A percentile compares a stretch with the other conserved stretches of the same genome.
Evolutionary conservation across 2,329 filamentous ascomycete species (phyloP).

Genomic region (Atkinsonella hypoxylon): DNA sequence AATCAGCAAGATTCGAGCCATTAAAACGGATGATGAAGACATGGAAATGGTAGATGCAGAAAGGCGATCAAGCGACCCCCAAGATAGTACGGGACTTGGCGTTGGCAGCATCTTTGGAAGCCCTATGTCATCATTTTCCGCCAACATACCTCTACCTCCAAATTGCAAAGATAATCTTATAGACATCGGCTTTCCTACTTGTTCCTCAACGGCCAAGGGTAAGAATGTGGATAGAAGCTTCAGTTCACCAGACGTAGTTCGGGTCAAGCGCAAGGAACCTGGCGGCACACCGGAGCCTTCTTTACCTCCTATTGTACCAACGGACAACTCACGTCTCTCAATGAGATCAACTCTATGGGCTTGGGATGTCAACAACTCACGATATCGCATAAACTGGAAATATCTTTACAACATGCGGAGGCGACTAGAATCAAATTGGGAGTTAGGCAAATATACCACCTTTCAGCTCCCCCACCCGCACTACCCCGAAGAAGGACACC

Average conservation of each 20-base stretch:
- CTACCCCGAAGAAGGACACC: conserved; percentile 70
- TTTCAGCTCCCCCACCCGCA: conserved; percentile 85
- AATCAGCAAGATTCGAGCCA: conserved; percentile 41
- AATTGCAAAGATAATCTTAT: conserved; percentile 19
- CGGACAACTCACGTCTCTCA: conserved; percentile 19
- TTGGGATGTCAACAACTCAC: conserved; percentile 35
- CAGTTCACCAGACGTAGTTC: conserved; percentile 16
- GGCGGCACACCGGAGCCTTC: conserved; percentile 21
- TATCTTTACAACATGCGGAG: conserved; percentile 83
- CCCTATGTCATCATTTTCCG: conserved; percentile 20
- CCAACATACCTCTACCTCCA: conserved; percentile 12
- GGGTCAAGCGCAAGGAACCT: conserved; percentile 25
- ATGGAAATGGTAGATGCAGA: conserved; percentile 33
- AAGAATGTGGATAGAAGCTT: conserved; percentile 19
- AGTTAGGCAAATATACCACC: conserved; percentile 65
- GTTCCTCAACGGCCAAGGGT: conserved; percentile 12
- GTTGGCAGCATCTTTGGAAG: conserved; percentile 24
- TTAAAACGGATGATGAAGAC: conserved; percentile 37
- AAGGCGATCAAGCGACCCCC: conserved; percentile 12
- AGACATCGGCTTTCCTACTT: conserved; percentile 12
- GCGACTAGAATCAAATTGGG: conserved; percentile 83
- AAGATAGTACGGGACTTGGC: conserved; percentile 10
- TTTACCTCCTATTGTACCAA: conserved; percentile 17
- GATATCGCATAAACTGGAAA: conserved; percentile 74
- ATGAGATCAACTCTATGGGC: conserved; percentile 36